These are phyloP conservation scores for Metarhizium robertsii DNA, from an alignment of 2,329 filamentous ascomycete genomes.

Conservation along the genomic window DNA sequence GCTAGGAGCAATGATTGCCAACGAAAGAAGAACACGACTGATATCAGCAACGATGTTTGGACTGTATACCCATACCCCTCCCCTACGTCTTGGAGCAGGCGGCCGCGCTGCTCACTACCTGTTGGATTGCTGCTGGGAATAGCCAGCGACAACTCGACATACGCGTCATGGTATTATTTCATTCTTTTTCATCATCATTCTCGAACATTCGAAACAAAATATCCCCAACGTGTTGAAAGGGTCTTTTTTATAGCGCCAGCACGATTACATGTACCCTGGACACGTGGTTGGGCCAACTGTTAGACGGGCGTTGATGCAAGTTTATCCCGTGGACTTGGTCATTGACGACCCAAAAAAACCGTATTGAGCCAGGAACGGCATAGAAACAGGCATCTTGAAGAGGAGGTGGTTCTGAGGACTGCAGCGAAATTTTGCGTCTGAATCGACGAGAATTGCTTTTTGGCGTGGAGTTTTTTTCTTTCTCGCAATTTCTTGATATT, in stretches of 20 bases:
- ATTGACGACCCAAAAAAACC: neutral
- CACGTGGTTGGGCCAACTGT: neutral
- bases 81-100: neutral
- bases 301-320: neutral
- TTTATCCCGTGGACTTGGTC: neutral
- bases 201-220: no score
- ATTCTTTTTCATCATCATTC: no score
- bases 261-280: neutral
- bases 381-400: neutral
- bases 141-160: neutral
- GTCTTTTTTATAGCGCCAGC: neutral
- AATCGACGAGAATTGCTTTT: neutral
- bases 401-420: neutral
- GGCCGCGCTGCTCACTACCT: neutral
- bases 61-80: constrained; percentile 2
- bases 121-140: neutral
- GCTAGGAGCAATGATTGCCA: neutral
- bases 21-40: neutral
- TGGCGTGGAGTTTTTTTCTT: neutral
- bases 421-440: neutral
- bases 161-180: neutral
- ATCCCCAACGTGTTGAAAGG: neutral
- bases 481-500: neutral
- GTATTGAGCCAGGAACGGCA: neutral
- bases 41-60: constrained; percentile 2